phyloP scores from a whole-genome alignment of 768 basidiomycete genomes.

The Kwoniella dejecticola region DNA sequence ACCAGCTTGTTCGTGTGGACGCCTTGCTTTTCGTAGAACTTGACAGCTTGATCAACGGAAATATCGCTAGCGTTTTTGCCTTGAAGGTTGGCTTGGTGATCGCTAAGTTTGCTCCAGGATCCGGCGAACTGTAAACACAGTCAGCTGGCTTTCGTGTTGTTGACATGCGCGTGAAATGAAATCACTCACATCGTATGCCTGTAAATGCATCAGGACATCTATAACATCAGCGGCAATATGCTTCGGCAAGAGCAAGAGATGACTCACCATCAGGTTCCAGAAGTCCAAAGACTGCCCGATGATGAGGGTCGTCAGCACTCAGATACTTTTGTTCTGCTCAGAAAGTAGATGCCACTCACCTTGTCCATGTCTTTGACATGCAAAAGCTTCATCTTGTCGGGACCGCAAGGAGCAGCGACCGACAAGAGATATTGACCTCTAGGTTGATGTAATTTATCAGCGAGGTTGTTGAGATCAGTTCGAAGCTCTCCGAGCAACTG shows the following conservation, averaged over 20 bases:
- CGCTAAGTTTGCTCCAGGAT: slow-evolving; percentile 65
- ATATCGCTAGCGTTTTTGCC: slow-evolving; percentile 60
- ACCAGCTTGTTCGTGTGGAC: slow-evolving; percentile 78
- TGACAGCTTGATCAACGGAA: slow-evolving; percentile 69
- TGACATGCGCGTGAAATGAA: neutral
- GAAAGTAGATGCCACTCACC: too few relatives aligned
- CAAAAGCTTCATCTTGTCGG: slow-evolving; percentile 77
- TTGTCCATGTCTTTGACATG: slow-evolving; percentile 80
- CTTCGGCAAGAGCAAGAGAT: too few relatives aligned
- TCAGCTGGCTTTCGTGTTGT: neutral
- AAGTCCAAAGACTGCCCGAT: slow-evolving; percentile 68
- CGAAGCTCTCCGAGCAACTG: slow-evolving; percentile 77
- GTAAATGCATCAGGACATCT: neutral
- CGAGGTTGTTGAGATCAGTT: slow-evolving; percentile 72
- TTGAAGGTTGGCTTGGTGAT: slow-evolving; percentile 82
- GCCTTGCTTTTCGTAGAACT: slow-evolving; percentile 71
- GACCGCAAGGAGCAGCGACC: slow-evolving; percentile 90
- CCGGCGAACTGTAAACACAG: slow-evolving; percentile 64
- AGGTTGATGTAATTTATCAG: slow-evolving; percentile 64
- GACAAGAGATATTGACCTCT: slow-evolving; percentile 63
- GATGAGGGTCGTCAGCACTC: too few relatives aligned
- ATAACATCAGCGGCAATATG: neutral
- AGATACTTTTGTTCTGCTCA: too few relatives aligned
- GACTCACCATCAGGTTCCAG: slow-evolving; percentile 89
- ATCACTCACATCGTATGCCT: slow-evolving; percentile 50